Conservation (phyloP, 768 basidiomycete species). For the Artomyces pyxidatus region DNA sequence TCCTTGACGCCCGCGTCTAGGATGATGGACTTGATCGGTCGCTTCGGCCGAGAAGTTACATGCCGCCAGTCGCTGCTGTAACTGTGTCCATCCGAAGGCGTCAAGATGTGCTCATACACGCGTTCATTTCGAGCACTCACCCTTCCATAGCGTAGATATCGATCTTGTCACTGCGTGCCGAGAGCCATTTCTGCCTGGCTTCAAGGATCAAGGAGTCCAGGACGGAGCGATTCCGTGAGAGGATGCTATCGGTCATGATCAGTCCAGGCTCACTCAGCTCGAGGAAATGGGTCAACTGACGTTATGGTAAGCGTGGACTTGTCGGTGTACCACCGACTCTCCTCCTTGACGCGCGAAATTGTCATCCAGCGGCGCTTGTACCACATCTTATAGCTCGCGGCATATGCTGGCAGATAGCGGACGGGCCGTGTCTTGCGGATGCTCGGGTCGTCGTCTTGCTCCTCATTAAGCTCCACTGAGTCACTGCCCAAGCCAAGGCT, state of each 20-base stretch:
- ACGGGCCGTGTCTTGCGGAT: constrained; percentile 18
- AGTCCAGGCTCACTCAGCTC: neutral
- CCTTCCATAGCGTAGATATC: constrained; percentile 41
- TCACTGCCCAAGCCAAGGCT: constrained; percentile 29
- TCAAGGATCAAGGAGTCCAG: constrained; percentile 12
- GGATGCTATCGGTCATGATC: constrained; percentile 1
- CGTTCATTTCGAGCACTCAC: constrained; percentile 23
- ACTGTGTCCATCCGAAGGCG: neutral
- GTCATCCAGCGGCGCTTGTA: constrained; percentile 31
- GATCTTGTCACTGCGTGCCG: constrained; percentile 9
- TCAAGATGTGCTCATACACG: neutral
- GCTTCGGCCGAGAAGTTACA: constrained; percentile 52
- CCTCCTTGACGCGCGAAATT: constrained; percentile 27
- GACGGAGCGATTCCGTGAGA: constrained; percentile 12
- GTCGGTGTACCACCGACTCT: constrained; percentile 27
- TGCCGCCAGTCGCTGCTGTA: constrained; percentile 40
- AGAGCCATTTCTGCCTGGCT: constrained; percentile 9
- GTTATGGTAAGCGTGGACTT: constrained; percentile 35
- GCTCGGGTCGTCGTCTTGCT: constrained; percentile 1
- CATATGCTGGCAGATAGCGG: constrained; percentile 35
- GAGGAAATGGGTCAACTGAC: constrained; percentile 23
- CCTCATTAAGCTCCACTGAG: constrained; percentile 20
- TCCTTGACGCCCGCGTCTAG: constrained; percentile 65
- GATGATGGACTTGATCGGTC: constrained; percentile 58
- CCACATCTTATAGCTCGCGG: constrained; percentile 36